Evolutionary conservation across 2,329 filamentous ascomycete genomes (phyloP), one percentile per base, ranked within the genome.

Genomic region (Basipetospora chlamydospora): DNA sequence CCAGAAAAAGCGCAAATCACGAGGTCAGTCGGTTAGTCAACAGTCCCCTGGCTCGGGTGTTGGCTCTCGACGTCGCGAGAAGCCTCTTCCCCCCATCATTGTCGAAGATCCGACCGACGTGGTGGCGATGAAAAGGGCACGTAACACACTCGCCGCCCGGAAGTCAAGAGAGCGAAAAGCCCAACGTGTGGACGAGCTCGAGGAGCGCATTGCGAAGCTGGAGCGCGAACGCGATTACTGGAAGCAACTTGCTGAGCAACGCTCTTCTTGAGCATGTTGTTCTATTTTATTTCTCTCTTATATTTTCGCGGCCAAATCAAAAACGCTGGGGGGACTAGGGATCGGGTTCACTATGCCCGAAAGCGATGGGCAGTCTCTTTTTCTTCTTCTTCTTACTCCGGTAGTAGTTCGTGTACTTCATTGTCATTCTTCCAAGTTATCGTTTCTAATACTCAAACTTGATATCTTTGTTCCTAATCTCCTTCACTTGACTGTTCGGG

Each of bases 131-230:
- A 95, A 95, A 76, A 82, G 88, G 55, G 87, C 86, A 35, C 80
- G 86, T 46, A 96, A 95, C 57, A 93, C 86, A 7, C 72, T 92
- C 55, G 88, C 88, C 13, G 88, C 88, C 49, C 85, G 88, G 46
- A 94, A 94, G 63, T 94, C 86, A 41, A 79, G 88, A 36, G 79
- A 85, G 51, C 79, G 85, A 46, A 94, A 94, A 64, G 76, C 83
- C 39, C 69, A 80, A 53, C 73, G 78, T 47, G 67, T 88, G 42
- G 77, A 82, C 39, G 73, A 77, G 40, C 66, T 94, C 31, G 81
- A 92, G 62, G 69, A 70, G 26, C 67, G 73, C 49, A 86, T 93
- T 49, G 67, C 64, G 13, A 75, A 80, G 52, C 61, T 88, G 20
- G 67, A 77, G 55, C 65, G 67, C 28, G 74, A 78, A 52, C 66